A percentile compares a stretch with the other conserved stretches of the same genome.
Conservation (phyloP, 1,139 yeast species). For the Debaryomyces subglobosus region DNA sequence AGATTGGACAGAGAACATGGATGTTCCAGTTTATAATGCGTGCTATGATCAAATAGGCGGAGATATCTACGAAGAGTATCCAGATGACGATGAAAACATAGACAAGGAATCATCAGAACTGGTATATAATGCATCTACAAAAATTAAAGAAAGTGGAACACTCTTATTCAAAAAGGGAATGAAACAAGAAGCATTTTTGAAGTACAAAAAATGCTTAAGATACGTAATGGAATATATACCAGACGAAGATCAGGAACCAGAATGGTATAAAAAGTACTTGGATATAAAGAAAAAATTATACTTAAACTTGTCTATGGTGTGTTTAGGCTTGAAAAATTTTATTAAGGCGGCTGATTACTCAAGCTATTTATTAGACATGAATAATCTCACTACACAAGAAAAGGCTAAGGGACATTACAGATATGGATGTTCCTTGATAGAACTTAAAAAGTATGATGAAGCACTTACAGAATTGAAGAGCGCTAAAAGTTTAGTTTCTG, state of each 20-base stretch:
- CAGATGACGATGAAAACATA: conserved; percentile 66
- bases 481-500: conserved; percentile 50
- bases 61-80: conserved; percentile 73
- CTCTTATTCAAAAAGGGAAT: conserved; percentile 57
- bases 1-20: conserved; percentile 55
- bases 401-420: conserved; percentile 66
- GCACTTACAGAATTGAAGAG: conserved; percentile 50
- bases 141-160: conserved; percentile 69
- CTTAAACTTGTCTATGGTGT: conserved; percentile 59
- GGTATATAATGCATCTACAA: conserved; percentile 53
- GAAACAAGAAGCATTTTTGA: conserved; percentile 54
- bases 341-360: conserved; percentile 54
- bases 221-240: conserved; percentile 75
- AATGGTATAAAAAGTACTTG: conserved; percentile 50
- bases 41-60: conserved; percentile 64
- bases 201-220: conserved; percentile 64
- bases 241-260: conserved; percentile 65
- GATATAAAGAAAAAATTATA: conserved; percentile 63
- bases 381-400: conserved; percentile 39
- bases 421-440: conserved; percentile 53
- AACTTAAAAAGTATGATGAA: conserved; percentile 47
- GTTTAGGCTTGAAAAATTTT: conserved; percentile 51
- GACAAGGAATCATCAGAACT: conserved; percentile 59
- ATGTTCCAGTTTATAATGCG: conserved; percentile 61
- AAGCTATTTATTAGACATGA: conserved; percentile 57